Evolutionary conservation across 169 alveolate species (phyloP), one percentile per base, ranked within the genome.

Genomic region (Besnoitia besnoiti): DNA sequence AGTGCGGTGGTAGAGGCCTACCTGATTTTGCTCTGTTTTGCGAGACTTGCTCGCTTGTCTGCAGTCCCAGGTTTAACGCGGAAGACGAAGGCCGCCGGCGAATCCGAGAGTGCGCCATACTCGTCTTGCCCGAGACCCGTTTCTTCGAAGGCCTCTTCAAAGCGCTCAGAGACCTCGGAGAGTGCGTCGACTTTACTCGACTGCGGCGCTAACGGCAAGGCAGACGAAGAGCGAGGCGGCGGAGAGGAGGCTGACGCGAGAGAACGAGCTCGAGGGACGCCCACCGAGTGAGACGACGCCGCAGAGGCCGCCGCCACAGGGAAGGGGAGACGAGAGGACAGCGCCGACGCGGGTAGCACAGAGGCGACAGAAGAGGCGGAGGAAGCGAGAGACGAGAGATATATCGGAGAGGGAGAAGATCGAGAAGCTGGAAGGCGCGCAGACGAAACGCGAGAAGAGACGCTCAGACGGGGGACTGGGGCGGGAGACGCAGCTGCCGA

Each of bases 61-160:
- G 82, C 0, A 42, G 82, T 37, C 24, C 46, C 82, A 3, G 40
- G n/a, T 21, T 49, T n/a, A 1, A 47, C 51, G 37, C 90, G 46
- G 33, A 82, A 49, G 75, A 44, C 42, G 33, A 30, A 87, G 21
- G 67, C 35, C 0, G 61, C 8, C 19, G 91, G 91, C 24, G 44
- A 40, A 10, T 61, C 76, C 49, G 82, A 87, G 19, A 35, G 40
- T 30, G 37, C 42, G 61, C 62, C 62, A 46, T 39, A 55, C 35
- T 61, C 85, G 50, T 85, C 85, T 8, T 3, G 35, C 0, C 91
- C 91, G 35, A 61, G 50, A 0, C 16, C 59, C 35, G n/a, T 37
- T 24, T 87, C 91, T 19, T 87, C 91, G 42, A 87, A 87, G 8
- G 85, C 24, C 33, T 40, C 49, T n/a, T 87, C 85, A 47, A 87